Conservation (phyloP, 176 grass and related monocot species). For the Lolium rigidum region DNA sequence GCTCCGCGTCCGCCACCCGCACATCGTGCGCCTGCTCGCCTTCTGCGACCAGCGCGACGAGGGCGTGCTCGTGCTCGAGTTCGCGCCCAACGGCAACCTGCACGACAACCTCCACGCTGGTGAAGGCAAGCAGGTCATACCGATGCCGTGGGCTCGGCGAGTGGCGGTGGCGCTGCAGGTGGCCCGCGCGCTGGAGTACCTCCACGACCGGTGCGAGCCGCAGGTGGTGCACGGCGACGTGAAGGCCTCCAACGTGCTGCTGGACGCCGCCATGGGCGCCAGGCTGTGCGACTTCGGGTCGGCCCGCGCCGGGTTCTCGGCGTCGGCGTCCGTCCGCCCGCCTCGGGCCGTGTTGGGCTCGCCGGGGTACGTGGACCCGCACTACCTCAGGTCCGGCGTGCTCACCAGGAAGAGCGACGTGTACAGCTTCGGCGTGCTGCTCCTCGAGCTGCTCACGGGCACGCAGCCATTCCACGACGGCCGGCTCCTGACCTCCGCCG, state of each 20-base stretch:
- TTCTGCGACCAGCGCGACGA: constrained; percentile 77
- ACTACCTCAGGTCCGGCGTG: constrained; percentile 78
- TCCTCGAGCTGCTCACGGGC: constrained; percentile 89
- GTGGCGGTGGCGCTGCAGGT: constrained; percentile 64
- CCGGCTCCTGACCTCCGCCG: constrained; percentile 49
- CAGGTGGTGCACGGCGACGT: constrained; percentile 91
- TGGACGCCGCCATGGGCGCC: constrained; percentile 63
- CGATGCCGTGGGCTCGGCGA: constrained; percentile 61
- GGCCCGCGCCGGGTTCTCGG: constrained; percentile 69
- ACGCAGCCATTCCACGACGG: constrained; percentile 62
- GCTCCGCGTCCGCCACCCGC: constrained; percentile 70
- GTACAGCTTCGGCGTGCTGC: constrained; percentile 87
- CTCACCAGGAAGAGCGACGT: constrained; percentile 84
- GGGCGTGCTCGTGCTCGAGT: constrained; percentile 63
- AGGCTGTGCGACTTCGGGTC: constrained; percentile 93
- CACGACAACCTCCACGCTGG: constrained; percentile 54
- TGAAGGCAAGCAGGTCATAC: not conserved
- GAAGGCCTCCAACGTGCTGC: constrained; percentile 84
- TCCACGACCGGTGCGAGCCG: constrained; percentile 75
- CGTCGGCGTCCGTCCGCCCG: constrained; percentile 57
- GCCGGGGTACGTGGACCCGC: constrained; percentile 85
- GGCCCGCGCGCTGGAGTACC: constrained; percentile 71
- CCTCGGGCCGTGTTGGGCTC: constrained; percentile 58
- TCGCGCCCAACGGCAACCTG: constrained; percentile 60
- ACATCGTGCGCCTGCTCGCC: constrained; percentile 83